phyloP scores from a whole-genome alignment of 2,329 filamentous ascomycete genomes.

The Tolypocladium cylindrosporum region DNA sequence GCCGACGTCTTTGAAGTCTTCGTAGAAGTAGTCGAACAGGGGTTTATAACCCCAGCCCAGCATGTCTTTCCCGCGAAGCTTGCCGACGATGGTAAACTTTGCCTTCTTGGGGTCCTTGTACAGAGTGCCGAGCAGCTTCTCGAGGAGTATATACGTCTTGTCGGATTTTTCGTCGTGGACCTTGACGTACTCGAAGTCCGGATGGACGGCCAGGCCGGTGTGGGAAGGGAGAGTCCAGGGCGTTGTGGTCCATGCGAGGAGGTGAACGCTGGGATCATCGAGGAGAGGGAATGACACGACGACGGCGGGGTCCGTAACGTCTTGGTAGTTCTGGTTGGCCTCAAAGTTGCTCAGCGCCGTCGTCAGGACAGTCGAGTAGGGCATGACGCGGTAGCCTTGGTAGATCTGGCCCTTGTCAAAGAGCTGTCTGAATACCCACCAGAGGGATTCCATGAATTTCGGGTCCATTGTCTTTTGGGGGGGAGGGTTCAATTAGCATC shows the following conservation, averaged over 20 bases:
- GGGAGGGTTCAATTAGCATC: background rate
- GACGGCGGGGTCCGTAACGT: conserved; percentile 81
- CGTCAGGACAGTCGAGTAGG: conserved; percentile 82
- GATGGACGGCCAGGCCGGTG: conserved; percentile 65
- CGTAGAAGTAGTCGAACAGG: conserved; percentile 81
- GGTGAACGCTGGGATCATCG: conserved; percentile 61
- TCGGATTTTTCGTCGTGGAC: conserved; percentile 73
- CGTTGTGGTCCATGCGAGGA: conserved; percentile 85
- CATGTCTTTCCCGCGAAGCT: conserved; percentile 75
- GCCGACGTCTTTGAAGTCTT: conserved; percentile 75
- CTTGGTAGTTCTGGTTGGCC: conserved; percentile 88
- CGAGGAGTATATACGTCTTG: conserved; percentile 77
- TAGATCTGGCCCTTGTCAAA: conserved; percentile 88
- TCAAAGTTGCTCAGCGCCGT: conserved; percentile 92
- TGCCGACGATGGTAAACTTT: conserved; percentile 75
- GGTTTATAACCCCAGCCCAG: conserved; percentile 83
- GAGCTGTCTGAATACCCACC: conserved; percentile 94
- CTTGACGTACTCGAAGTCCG: conserved; percentile 80
- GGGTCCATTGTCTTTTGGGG: conserved; percentile 69
- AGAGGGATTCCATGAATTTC: conserved; percentile 91
- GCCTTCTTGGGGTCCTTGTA: conserved; percentile 97
- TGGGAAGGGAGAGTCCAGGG: conserved; percentile 80
- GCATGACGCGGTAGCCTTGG: conserved; percentile 86
- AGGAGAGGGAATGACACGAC: conserved; percentile 81
- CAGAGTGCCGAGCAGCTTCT: conserved; percentile 68